Percentiles rank a stretch among this genome's conserved stretches.
phyloP scores from a whole-genome alignment of 73 alveolate genomes.

The Durusdinium trenchii region DNA sequence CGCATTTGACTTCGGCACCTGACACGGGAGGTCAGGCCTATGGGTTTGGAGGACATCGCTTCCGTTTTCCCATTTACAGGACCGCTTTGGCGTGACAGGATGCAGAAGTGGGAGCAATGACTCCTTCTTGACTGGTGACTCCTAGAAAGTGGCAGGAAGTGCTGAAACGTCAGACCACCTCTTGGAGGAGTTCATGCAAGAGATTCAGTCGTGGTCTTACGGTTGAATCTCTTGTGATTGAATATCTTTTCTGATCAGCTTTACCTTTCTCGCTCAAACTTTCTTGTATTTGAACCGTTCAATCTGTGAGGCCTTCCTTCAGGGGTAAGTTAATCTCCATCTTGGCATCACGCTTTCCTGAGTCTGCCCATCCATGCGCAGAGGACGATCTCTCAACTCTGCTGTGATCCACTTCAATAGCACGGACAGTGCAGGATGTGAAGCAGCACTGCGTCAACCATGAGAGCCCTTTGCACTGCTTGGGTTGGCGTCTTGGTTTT shows the following conservation, averaged over 20 bases:
- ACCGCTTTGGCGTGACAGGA: neutral
- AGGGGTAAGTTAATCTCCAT: conserved; percentile 46
- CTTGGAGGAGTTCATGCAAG: conserved; percentile 46
- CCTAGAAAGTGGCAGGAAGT: neutral
- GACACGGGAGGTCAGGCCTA: conserved; percentile 53
- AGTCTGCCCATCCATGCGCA: conserved; percentile 67
- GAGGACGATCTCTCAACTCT: conserved; percentile 9
- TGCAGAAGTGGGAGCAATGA: neutral
- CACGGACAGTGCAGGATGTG: conserved; percentile 72
- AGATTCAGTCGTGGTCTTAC: conserved; percentile 7
- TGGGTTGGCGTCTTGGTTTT: conserved; percentile 12
- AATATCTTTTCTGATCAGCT: neutral
- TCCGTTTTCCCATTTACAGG: conserved; percentile 79
- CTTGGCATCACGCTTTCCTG: conserved; percentile 79
- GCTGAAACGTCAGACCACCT: conserved; percentile 35
- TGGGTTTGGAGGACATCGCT: conserved; percentile 73
- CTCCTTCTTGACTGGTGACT: neutral
- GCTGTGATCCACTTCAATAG: neutral
- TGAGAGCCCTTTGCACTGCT: conserved; percentile 65
- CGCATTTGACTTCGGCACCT: too few species aligned
- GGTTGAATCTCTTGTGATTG: neutral
- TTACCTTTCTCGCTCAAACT: neutral
- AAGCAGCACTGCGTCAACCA: conserved; percentile 24
- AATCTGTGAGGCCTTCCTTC: conserved; percentile 71
- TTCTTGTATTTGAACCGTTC: neutral